Evolutionary conservation across 2,329 filamentous ascomycete genomes (phyloP), one percentile per base, ranked within the genome.

Genomic region (Alternaria sp.): DNA sequence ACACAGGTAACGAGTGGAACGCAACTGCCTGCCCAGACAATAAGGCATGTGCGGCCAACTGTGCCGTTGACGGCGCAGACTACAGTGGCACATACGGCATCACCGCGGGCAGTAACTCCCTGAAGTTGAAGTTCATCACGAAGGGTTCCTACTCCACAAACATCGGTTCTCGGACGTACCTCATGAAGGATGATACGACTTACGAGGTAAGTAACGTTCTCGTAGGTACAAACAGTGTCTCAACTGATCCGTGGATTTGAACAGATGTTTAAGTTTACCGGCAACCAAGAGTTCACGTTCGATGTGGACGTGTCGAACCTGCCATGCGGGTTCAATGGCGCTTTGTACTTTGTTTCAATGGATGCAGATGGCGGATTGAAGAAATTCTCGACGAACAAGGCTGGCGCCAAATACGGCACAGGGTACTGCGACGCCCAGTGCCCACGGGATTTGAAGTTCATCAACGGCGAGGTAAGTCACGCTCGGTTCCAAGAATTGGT

Each of bases 241-340:
- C 23, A 46, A 13, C 21, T 13, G n/a, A 36, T 36, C 32, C 32
- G 32, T 36, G 32, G 32, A 36, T 32, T 36, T 23, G 25, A 30
- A 30, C 23, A 80, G 57, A 74, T 77, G 66, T 80, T 78, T 71
- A 79, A 78, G 54, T 70, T 80, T 19, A 71, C 76, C 23, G 74
- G 75, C 19, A 76, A 79, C 44, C 70, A 90, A 90, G 78, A 80
- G 63, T 80, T 80, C 62, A 75, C 72, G 9, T 80, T 80, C 44
- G 78, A 80, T 55, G 77, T 80, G 1, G 78, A 80, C 52, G 66
- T 91, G 19, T 90, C 88, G 17, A 84, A 85, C 61, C 80, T 91
- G n/a, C 86, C 86, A 51, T 92, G 90, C 70, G 90, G 90, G 54
- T 81, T 92, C 57, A 92, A 93, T 74, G 90, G 89, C 43, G 76